Base-by-base conservation (phyloP, 2,329 filamentous ascomycete genomes). In the Cryphonectria nitschkei region DNA sequence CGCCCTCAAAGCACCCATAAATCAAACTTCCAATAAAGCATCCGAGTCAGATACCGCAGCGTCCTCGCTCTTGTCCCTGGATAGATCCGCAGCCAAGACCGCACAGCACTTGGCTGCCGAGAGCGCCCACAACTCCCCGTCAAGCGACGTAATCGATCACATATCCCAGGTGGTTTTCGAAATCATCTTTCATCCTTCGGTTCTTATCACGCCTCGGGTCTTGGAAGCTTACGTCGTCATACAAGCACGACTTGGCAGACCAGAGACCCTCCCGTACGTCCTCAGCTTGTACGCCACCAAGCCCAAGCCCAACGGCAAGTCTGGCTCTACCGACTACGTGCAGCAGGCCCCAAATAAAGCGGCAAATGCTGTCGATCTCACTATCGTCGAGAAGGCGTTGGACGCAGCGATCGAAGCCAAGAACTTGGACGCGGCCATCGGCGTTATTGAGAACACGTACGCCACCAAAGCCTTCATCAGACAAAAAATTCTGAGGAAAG, bases 281-380 rank as follows among this genome's bases (percentile, higher is more conserved):
- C 92, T 99, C 77, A 84, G 90, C 69, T 86, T 98, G 68, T 98
- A 95, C 79, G 93, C 93, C 65, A 88, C 89, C 75, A 99, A 98
- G 81, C 92, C 93, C 13, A 84, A 90, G 73, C 92, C 94, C 2
- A 82, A 86, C 66, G 84, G 89, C 76, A 85, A 85, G 66, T 85
- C 87, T 26, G 87, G 86, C 22, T 86, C 87, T 11, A 83, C 93
- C 67, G 82, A 82, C 73, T 93, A 90, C 77, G 84, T 83, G 56
- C 79, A 84, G 65, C 88, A 88, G 58, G 93, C 92, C 58, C 91
- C 94, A 22, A 90, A 91, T 73, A 86, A 88, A 62, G 85, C 90
- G 61, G 86, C 89, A 69, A 91, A 90, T 77, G 94, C 94, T 14
- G 88, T 98, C 39, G 89, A 93, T 22, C 78, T 86, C n/a, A 82